Evolutionary conservation across 2,329 filamentous ascomycete species (phyloP), one percentile per base, ranked within the genome.

Genomic region (Hypomyces perniciosus): DNA sequence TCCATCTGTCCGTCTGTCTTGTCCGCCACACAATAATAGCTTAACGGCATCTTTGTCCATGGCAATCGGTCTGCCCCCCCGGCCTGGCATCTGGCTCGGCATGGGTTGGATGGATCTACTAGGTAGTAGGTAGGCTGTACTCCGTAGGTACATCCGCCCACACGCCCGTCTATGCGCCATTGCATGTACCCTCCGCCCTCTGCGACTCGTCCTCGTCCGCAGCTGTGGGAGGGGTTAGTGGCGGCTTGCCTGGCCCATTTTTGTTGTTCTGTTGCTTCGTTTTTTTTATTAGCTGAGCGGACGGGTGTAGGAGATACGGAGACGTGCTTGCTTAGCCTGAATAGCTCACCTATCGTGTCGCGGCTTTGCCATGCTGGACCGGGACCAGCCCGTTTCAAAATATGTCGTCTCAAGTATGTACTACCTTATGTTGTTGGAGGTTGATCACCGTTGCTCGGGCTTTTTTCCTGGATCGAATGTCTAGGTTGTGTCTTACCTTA

Each of bases 301-400:
- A 40, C 46, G 50, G 44, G 40, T 48, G 50, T 41, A 52, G 44
- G 49, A 51, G 50, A 52, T 45, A 52, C 50, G 50, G 46, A 44
- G 41, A 37, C 46, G 29, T 52, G 50, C 46, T 52, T 52, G 42
- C 46, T 52, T 52, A 50, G 50, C 30, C 50, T 37, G 46, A 39
- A 45, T 31, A 27, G 50, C 41, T 52, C 38, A 50, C 50, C 50
- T 50, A 50, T 50, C 35, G 50, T 45, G 9, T 31, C 40, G 20
- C 20, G 41, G 41, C 46, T 35, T 46, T 52, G 50, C 50, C 50
- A 30, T 45, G 46, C 40, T 52, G 37, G 50, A 52, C 50, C 39
- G 50, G 50, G 50, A 52, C 42, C 46, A 50, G 50, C 41, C 35
- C 50, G 37, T 49, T 52, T 50, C 46, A 50, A 44, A 45, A 30